Evolutionary conservation across 164 flowering plant species (phyloP), one percentile per base, ranked within the genome.

Genomic region (Nymphaea colorata): DNA sequence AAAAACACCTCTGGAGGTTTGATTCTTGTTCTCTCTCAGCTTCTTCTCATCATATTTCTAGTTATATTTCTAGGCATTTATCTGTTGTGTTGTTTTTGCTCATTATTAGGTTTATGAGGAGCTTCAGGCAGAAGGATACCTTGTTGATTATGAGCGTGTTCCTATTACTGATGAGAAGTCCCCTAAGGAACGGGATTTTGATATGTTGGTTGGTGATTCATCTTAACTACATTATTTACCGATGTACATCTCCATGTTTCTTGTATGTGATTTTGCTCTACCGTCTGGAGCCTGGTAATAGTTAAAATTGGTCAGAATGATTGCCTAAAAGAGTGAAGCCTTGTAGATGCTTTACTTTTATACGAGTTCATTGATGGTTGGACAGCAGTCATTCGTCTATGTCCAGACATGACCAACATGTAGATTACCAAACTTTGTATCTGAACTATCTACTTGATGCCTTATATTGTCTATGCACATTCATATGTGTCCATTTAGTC

Each of bases 121-220:
- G 74, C 77, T 90, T 74, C 94, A 87, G 75, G 65, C 67, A 16
- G 83, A 87, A 73, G 86, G 91, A 1, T 90, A 84, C 82, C 83
- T 82, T 67, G 93, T 88, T 72, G 93, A 90, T 72, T 93, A 90
- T 80, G 98, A 90, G 75, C 90, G 98, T 66, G 89, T 93, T 66
- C 98, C 98, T 36, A 76, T 93, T 70, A 93, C 98, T 14, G 98
- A 93, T 83, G 98, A 90, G 74, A 93, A 90, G 76, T 73, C 98
- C 41, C 98, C 98, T 5, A 89, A 90, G 79, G 98, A 93, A 79
- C 81, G 75, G 73, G 98, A 93, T 79, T 90, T 93, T 78, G 98
- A 93, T 79, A 81, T 83, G 69, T 76, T 93, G 91, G 98, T 93
- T 68, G 69, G 95, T 71, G 10, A 5, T 41, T 16, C 5, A 18